These are phyloP conservation scores for Huntiella bhutanensis DNA, from an alignment of 2,329 filamentous ascomycete species.

Conservation along the genomic window DNA sequence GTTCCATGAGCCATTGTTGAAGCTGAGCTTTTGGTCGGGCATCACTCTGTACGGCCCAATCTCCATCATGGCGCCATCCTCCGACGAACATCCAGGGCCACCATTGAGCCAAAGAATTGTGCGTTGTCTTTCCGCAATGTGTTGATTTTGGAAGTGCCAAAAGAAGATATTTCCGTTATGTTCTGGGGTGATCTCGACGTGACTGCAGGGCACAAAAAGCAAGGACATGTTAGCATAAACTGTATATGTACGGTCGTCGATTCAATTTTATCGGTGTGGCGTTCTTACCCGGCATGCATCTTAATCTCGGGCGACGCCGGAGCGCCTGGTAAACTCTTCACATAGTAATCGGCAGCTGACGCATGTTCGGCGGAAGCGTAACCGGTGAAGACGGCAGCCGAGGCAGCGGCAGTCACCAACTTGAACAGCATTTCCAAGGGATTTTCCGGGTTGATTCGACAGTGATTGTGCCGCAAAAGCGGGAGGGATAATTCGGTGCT, in stretches of 20 bases:
- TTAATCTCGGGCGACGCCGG: slow-evolving; percentile 61
- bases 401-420: slow-evolving; percentile 4
- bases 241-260: neutral
- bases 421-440: slow-evolving; percentile 13
- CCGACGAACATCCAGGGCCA: slow-evolving; percentile 89
- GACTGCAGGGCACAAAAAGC: slow-evolving; percentile 30
- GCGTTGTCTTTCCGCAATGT: slow-evolving; percentile 78
- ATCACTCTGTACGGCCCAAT: slow-evolving; percentile 81
- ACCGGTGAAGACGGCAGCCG: slow-evolving; percentile 13
- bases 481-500: neutral
- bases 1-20: slow-evolving; percentile 94
- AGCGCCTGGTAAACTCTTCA: slow-evolving; percentile 66
- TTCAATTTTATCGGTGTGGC: neutral
- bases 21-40: slow-evolving; percentile 48
- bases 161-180: slow-evolving; percentile 93
- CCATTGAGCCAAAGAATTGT: slow-evolving; percentile 96
- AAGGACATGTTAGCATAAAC: no score
- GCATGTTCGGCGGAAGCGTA: slow-evolving; percentile 16
- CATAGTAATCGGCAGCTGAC: slow-evolving; percentile 48
- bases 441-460: neutral
- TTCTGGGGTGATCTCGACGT: slow-evolving; percentile 73
- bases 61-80: slow-evolving; percentile 93
- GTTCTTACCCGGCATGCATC: slow-evolving; percentile 88
- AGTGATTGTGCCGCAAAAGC: neutral
- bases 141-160: slow-evolving; percentile 91